These are phyloP conservation scores for Yamadazyma taylorii DNA, from an alignment of 1,139 yeast genomes.

Conservation along the genomic window DNA sequence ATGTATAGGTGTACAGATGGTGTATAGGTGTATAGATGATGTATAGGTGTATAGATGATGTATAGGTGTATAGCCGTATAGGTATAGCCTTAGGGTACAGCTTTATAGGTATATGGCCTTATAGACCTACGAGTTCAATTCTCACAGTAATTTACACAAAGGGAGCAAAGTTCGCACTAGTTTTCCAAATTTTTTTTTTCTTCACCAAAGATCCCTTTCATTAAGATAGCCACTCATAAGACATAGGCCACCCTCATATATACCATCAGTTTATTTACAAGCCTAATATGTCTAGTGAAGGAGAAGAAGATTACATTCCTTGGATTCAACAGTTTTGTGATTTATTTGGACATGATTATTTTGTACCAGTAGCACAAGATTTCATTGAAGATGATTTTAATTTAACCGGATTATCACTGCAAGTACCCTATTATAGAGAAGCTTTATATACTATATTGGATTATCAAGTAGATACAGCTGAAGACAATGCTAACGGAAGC, in stretches of 20 bases:
- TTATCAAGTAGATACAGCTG: conserved; percentile 79
- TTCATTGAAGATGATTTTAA: conserved; percentile 97
- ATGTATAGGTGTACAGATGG: too few species aligned
- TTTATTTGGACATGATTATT: conserved; percentile 87
- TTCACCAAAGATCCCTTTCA: neutral
- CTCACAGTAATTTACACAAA: neutral
- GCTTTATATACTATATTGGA: conserved; percentile 84
- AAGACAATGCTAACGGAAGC: conserved; percentile 27
- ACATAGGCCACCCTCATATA: too few species aligned
- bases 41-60: too few species aligned
- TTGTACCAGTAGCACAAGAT: conserved; percentile 89
- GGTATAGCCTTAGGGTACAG: too few species aligned
- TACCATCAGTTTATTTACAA: too few species aligned
- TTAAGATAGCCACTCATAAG: neutral
- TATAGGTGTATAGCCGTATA: too few species aligned
- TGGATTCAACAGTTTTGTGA: conserved; percentile 93
- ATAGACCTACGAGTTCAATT: too few species aligned
- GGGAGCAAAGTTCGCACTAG: too few species aligned
- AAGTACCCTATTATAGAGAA: conserved; percentile 89
- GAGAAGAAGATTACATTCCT: conserved; percentile 65
- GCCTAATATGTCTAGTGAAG: conserved; percentile 43
- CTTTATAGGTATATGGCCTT: too few species aligned
- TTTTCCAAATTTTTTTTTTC: too few species aligned
- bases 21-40: too few species aligned
- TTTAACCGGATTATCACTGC: conserved; percentile 80